A percentile compares a stretch with the other conserved stretches of the same genome.
phyloP scores from a whole-genome alignment of 768 basidiomycete species.

The Pleurotus djamor region DNA sequence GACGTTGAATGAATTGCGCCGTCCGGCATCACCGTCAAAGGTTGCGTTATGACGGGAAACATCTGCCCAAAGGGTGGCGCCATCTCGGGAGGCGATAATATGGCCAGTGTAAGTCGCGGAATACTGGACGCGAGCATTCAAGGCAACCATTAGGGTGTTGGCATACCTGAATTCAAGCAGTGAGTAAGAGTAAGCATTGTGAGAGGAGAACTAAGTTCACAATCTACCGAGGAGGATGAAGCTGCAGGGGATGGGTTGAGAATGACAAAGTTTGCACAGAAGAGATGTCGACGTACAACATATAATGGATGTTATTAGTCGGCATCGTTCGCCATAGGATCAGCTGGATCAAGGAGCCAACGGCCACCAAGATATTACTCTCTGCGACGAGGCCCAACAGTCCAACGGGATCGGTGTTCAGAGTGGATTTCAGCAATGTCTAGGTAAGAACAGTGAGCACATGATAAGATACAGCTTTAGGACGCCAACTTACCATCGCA shows the following conservation, averaged over 20 bases:
- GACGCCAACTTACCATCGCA: constrained; percentile 4
- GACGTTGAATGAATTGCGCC: not conserved
- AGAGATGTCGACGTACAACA: constrained; percentile 8
- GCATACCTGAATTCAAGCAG: constrained; percentile 6
- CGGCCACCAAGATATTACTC: constrained; percentile 13
- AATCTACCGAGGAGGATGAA: constrained; percentile 13
- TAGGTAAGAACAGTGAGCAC: not conserved
- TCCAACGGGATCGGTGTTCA: not conserved
- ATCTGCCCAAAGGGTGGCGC: constrained; percentile 1
- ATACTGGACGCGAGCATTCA: constrained; percentile 9
- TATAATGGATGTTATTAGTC: constrained; percentile 14
- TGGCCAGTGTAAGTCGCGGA: not conserved
- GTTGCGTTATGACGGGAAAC: not conserved
- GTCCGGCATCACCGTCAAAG: not conserved
- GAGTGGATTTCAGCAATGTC: not conserved
- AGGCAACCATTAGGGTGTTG: constrained; percentile 10
- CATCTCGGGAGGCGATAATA: not conserved
- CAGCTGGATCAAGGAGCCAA: constrained; percentile 10
- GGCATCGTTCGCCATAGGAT: constrained; percentile 11
- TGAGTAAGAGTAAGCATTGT: not conserved
- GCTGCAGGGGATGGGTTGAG: constrained; percentile 3
- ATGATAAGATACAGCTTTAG: not conserved
- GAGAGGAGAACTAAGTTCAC: constrained; percentile 3
- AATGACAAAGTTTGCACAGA: not conserved
- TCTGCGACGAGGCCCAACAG: constrained; percentile 9